A percentile compares a stretch with the other conserved stretches of the same genome.
phyloP scores from a whole-genome alignment of 192 early-diverging fungal genomes.

The Coemansia asiatica region DNA sequence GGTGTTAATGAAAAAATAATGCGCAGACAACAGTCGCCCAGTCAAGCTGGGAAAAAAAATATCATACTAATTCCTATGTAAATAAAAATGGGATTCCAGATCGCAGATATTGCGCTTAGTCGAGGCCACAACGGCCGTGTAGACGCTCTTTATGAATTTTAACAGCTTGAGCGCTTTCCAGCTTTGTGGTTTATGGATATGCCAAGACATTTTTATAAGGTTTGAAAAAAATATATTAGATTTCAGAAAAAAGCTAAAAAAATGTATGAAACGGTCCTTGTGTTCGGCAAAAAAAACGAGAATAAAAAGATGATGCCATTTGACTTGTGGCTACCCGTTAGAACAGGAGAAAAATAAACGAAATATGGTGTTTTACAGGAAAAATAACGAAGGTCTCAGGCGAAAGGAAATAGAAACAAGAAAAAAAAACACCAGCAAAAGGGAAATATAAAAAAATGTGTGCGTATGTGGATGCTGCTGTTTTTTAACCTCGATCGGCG shows the following conservation, averaged over 20 bases:
- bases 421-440: not conserved
- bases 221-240: not conserved
- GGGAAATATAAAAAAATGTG: not conserved
- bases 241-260: not conserved
- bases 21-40: too few relatives aligned
- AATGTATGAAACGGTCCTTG: not conserved
- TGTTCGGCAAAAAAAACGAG: not conserved
- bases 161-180: not conserved
- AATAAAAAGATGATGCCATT: not conserved
- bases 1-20: too few relatives aligned
- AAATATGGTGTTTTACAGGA: constrained; percentile 8
- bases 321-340: too few relatives aligned
- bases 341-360: constrained; percentile 1
- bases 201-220: not conserved
- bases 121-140: not conserved
- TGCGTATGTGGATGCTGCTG: not conserved
- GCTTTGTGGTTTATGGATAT: not conserved
- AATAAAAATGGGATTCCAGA: not conserved
- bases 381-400: not conserved
- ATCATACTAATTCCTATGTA: too few relatives aligned
- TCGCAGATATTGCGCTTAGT: not conserved
- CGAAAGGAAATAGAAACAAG: not conserved
- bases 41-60: too few relatives aligned
- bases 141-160: not conserved
- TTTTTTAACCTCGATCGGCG: not conserved